Evolutionary conservation across 495 filamentous ascomycete species (phyloP).

Genomic region (Hyaloscypha finlandica): DNA sequence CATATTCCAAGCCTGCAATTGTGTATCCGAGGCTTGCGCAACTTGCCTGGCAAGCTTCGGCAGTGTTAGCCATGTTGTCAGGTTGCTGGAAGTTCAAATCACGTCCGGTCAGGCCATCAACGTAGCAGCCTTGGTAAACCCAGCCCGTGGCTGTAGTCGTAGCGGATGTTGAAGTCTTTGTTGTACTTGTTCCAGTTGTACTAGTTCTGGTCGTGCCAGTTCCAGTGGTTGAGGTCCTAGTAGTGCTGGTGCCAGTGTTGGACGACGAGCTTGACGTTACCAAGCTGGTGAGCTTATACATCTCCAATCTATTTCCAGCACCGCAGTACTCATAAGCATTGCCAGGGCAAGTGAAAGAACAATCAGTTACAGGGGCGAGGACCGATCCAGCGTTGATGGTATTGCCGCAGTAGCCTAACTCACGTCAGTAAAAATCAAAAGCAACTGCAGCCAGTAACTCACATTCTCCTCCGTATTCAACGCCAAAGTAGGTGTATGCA

Average conservation of each 20-base stretch:
- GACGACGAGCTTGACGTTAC: neutral
- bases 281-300: conserved; percentile 40
- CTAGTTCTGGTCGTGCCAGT: neutral
- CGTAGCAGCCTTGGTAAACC: conserved; percentile 23
- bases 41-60: conserved; percentile 57
- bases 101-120: conserved; percentile 25
- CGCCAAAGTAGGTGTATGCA: conserved; percentile 29
- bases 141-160: conserved; percentile 23
- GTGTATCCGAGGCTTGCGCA: conserved; percentile 54
- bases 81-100: conserved; percentile 26
- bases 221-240: neutral
- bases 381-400: conserved; percentile 13
- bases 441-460: conserved; percentile 17
- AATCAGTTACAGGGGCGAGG: conserved; percentile 46
- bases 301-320: conserved; percentile 52
- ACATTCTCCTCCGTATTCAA: conserved; percentile 51
- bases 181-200: conserved; percentile 3
- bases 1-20: conserved; percentile 67
- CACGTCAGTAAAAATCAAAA: neutral
- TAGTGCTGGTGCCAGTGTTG: too few relatives aligned
- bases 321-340: conserved; percentile 58
- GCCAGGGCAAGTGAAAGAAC: conserved; percentile 57
- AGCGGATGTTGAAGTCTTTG: neutral
- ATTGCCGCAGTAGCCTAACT: conserved; percentile 37
- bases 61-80: conserved; percentile 37